Percentiles rank a stretch among this genome's conserved stretches.
phyloP scores from a whole-genome alignment of 140 eudicot genomes.

The Anethum foeniculum region DNA sequence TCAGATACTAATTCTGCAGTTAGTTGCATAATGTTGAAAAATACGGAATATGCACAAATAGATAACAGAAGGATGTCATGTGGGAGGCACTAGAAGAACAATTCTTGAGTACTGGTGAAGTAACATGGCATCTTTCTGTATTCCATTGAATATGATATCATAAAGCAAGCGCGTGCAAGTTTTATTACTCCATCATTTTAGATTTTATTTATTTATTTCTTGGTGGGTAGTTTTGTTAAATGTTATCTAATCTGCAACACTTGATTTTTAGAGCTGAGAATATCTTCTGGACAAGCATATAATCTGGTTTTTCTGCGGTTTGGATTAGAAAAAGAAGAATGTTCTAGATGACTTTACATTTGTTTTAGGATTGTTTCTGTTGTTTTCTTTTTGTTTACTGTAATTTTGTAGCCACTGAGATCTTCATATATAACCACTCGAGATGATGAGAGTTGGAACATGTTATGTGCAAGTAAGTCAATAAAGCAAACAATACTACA shows the following conservation, averaged over 20 bases:
- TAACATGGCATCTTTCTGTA: slow-evolving; percentile 10
- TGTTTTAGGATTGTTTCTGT: background rate
- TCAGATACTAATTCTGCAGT: background rate
- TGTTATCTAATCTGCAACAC: background rate
- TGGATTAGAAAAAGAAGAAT: background rate
- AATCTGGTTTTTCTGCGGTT: background rate
- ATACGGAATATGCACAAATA: background rate
- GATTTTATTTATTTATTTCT: background rate
- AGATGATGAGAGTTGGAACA: background rate
- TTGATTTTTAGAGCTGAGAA: background rate
- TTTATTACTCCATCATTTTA: background rate
- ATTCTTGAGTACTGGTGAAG: slow-evolving; percentile 1
- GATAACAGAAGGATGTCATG: slow-evolving; percentile 1
- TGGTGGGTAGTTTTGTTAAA: background rate
- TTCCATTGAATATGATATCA: background rate
- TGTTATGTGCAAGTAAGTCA: background rate
- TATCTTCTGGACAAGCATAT: background rate
- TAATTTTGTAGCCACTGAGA: background rate
- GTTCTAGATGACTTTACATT: slow-evolving; percentile 2
- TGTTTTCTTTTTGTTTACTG: background rate
- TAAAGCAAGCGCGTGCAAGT: slow-evolving; percentile 7
- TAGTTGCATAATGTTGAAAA: slow-evolving; percentile 8
- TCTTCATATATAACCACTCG: background rate
- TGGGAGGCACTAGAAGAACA: background rate
- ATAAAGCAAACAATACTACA: background rate